These are phyloP conservation scores for Nyssa sinensis DNA, from an alignment of 148 eudicot genomes.

Conservation along the genomic window DNA sequence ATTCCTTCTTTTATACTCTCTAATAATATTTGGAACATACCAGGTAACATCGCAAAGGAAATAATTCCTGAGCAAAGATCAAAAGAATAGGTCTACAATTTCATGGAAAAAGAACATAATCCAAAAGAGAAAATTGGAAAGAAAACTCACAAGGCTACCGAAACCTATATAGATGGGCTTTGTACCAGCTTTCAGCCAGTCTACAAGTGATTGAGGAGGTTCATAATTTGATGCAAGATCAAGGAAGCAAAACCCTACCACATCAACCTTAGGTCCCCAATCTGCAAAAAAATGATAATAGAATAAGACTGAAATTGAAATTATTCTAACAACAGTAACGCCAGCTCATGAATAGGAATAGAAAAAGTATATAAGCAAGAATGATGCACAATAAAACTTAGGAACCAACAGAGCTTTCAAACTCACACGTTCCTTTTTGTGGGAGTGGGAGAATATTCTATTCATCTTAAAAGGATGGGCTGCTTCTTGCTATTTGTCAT, in stretches of 20 bases:
- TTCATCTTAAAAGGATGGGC: not conserved
- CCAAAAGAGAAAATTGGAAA: not conserved
- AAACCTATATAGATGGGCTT: constrained; percentile 92
- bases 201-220: constrained; percentile 78
- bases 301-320: not conserved
- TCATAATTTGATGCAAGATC: constrained; percentile 96
- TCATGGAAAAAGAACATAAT: not conserved
- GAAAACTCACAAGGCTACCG: constrained; percentile 92
- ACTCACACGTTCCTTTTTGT: not conserved
- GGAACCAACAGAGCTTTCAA: not conserved
- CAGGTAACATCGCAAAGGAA: not conserved
- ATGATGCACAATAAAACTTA: not conserved
- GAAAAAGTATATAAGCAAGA: not conserved
- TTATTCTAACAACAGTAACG: constrained; percentile 7
- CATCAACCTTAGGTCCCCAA: constrained; percentile 97
- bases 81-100: not conserved
- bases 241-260: constrained; percentile 98
- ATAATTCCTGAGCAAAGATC: not conserved
- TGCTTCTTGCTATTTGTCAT: not conserved
- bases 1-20: not conserved
- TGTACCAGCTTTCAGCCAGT: constrained; percentile 80
- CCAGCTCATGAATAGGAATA: not conserved
- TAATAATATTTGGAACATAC: not conserved
- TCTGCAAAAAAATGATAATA: constrained; percentile 50
- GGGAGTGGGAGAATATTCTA: not conserved